Conservation (phyloP, 1,284 basidiomycete genomes). For the Trametes pubescens region DNA sequence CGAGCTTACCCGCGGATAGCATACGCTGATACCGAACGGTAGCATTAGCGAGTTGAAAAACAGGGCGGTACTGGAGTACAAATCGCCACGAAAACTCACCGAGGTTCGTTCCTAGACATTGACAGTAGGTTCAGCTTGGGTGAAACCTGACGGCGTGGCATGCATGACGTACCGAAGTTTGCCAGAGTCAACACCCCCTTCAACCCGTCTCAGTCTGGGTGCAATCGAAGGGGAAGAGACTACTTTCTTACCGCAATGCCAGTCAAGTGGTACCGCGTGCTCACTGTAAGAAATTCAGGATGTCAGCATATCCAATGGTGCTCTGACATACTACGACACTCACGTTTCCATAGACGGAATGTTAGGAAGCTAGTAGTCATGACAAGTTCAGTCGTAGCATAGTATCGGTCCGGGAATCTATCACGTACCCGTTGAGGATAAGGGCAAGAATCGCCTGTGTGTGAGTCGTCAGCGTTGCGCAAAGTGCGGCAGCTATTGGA, state of each 20-base stretch:
- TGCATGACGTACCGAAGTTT: slow-evolving; percentile 10
- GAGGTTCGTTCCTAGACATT: not conserved
- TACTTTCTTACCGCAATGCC: not conserved
- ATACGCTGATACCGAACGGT: not conserved
- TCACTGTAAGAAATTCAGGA: not conserved
- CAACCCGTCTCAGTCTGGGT: not conserved
- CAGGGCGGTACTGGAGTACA: not conserved
- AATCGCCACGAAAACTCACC: not conserved
- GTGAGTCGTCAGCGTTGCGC: not conserved
- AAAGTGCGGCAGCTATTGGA: too few relatives aligned
- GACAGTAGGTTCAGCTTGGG: not conserved
- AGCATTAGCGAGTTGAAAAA: not conserved
- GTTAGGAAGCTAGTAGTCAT: slow-evolving; percentile 6
- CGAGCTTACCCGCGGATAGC: not conserved
- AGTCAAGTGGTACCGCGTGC: not conserved
- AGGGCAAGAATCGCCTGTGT: slow-evolving; percentile 11
- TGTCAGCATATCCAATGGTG: not conserved
- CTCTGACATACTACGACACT: too few relatives aligned
- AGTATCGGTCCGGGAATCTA: accelerated
- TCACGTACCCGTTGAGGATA: slow-evolving; percentile 8
- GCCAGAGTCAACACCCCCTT: slow-evolving; percentile 4
- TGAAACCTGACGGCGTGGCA: not conserved
- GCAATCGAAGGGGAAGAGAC: too few relatives aligned
- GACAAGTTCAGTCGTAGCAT: not conserved
- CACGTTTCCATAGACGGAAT: slow-evolving; percentile 4